These are phyloP conservation scores for Mucor irregularis DNA, from an alignment of 371 early-diverging fungal species.

Conservation along the genomic window DNA sequence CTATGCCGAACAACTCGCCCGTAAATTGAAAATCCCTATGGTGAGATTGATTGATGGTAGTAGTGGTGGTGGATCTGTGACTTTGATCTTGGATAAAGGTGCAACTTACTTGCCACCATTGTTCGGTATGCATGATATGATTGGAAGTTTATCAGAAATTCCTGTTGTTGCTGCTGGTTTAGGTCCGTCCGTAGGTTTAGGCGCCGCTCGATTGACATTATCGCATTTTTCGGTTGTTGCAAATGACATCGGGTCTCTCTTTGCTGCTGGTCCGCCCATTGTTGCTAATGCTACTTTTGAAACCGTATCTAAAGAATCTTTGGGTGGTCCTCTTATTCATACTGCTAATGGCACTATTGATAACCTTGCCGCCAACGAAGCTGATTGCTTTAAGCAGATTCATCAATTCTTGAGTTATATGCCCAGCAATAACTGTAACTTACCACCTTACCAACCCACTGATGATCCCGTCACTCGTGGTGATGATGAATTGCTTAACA, in stretches of 20 bases:
- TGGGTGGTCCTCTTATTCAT: constrained; percentile 43
- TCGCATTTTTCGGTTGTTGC: constrained; percentile 45
- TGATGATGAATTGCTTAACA: constrained; percentile 34
- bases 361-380: constrained; percentile 36
- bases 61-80: constrained; percentile 44
- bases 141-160: constrained; percentile 43
- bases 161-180: constrained; percentile 42
- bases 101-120: constrained; percentile 42
- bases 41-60: constrained; percentile 50
- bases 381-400: constrained; percentile 44
- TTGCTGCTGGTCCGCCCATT: constrained; percentile 47
- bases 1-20: constrained; percentile 37
- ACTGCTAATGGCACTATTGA: constrained; percentile 47
- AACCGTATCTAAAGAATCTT: constrained; percentile 37
- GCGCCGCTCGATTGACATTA: constrained; percentile 45
- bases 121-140: constrained; percentile 49
- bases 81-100: constrained; percentile 35
- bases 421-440: constrained; percentile 27
- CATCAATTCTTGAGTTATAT: constrained; percentile 39
- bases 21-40: constrained; percentile 42
- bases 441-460: constrained; percentile 23
- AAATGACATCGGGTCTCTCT: constrained; percentile 37
- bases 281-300: constrained; percentile 47
- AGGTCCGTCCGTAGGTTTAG: constrained; percentile 48
- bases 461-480: constrained; percentile 30